Percentiles rank a stretch among this genome's conserved stretches.
Evolutionary conservation across 2,329 filamentous ascomycete genomes (phyloP).

Genomic region (Sarocladium strictum): DNA sequence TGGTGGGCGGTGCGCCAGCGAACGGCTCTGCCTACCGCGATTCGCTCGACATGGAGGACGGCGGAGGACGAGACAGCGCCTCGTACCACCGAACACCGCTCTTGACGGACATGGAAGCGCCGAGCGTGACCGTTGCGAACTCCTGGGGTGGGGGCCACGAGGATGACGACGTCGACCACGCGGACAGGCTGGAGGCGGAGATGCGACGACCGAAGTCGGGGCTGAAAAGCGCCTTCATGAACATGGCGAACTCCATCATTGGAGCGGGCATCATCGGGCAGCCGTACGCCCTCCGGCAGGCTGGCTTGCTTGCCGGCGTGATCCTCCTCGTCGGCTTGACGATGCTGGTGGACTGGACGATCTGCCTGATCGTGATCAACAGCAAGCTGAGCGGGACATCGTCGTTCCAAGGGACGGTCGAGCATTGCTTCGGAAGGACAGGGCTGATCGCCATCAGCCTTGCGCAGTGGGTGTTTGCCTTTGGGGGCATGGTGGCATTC

Average conservation of each 20-base stretch:
- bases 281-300: conserved; percentile 92
- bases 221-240: conserved; percentile 90
- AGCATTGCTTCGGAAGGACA: conserved; percentile 85
- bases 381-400: conserved; percentile 91
- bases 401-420: conserved; percentile 92
- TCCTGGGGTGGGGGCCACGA: conserved; percentile 26
- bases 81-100: conserved; percentile 61
- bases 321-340: conserved; percentile 75
- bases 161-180: conserved; percentile 32
- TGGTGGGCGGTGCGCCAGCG: conserved; percentile 23
- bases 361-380: conserved; percentile 93
- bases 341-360: conserved; percentile 91
- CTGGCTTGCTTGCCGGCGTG: conserved; percentile 76
- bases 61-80: conserved; percentile 43
- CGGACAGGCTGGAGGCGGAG: conserved; percentile 46
- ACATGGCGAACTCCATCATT: conserved; percentile 99
- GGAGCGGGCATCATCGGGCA: conserved; percentile 72
- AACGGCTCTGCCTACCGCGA: conserved; percentile 14
- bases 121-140: conserved; percentile 65
- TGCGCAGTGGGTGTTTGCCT: conserved; percentile 97
- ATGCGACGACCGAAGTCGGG: conserved; percentile 71
- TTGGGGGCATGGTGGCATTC: conserved; percentile 97
- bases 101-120: conserved; percentile 77
- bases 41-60: conserved; percentile 29
- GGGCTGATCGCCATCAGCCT: conserved; percentile 83